Evolutionary conservation across 177 flowering plant species (phyloP).

Genomic region (Tripterygium wilfordii): DNA sequence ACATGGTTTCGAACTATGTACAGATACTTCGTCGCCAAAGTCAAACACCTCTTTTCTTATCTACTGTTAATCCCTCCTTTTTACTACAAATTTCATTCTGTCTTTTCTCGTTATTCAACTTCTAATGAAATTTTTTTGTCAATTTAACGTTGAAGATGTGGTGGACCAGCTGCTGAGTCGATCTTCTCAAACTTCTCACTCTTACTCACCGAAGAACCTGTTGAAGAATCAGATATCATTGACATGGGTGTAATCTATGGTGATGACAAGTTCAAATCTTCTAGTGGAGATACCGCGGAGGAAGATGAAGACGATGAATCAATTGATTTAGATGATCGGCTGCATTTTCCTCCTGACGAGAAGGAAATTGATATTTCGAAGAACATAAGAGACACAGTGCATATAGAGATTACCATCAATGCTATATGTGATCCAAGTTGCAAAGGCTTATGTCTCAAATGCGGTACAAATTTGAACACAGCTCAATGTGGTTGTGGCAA

Average conservation of each 20-base stretch:
- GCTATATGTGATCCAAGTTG: conserved; percentile 68
- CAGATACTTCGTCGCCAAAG: no score
- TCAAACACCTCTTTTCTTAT: no score
- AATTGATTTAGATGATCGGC: conserved; percentile 70
- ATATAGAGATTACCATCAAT: conserved; percentile 68
- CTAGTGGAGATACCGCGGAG: conserved; percentile 11
- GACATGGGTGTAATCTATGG: conserved; percentile 49
- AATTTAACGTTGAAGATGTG: conserved; percentile 50
- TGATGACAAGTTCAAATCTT: conserved; percentile 28
- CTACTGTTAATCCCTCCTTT: no score
- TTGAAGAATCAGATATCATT: conserved; percentile 59
- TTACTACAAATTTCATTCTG: background rate
- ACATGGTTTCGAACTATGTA: no score
- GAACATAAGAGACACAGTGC: conserved; percentile 73
- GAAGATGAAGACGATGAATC: conserved; percentile 44
- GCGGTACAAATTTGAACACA: conserved; percentile 69
- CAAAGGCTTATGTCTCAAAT: conserved; percentile 74
- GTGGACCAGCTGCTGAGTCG: conserved; percentile 65
- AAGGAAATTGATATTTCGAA: conserved; percentile 84
- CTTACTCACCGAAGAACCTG: conserved; percentile 68
- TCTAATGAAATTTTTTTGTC: conserved; percentile 6
- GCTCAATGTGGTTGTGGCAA: conserved; percentile 50
- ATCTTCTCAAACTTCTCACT: conserved; percentile 75
- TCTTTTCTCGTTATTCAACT: background rate
- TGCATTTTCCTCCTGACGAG: conserved; percentile 70